Conservation (phyloP, 2,329 filamentous ascomycete species). For the Epichloe uncinata region DNA sequence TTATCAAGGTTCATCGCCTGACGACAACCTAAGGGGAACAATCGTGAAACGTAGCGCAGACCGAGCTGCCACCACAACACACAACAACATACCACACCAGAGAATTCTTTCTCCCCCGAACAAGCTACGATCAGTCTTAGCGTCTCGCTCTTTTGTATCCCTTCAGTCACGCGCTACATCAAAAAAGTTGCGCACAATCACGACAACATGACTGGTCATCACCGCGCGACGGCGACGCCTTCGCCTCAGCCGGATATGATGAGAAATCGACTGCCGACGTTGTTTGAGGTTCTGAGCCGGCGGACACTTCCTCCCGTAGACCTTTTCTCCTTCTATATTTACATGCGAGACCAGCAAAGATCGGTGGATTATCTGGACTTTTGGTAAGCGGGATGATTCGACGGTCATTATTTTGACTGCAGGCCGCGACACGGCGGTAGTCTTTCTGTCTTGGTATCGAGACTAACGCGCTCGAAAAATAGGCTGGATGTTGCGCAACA, state of each 20-base stretch:
- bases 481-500: conserved; percentile 99
- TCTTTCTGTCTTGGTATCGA: too few relatives aligned
- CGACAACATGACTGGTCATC: conserved; percentile 12
- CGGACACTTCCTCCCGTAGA: conserved; percentile 93
- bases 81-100: background rate
- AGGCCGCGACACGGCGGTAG: background rate
- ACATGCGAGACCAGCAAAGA: conserved; percentile 96
- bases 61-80: background rate
- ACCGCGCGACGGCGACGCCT: conserved; percentile 23
- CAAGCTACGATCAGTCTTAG: background rate
- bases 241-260: conserved; percentile 45
- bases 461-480: background rate
- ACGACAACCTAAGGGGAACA: background rate
- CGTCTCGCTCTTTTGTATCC: background rate
- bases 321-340: conserved; percentile 98
- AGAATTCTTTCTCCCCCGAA: background rate
- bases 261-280: conserved; percentile 79
- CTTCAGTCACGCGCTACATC: background rate
- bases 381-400: conserved; percentile 53
- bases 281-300: conserved; percentile 91
- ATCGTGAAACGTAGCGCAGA: conserved; percentile 8
- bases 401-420: background rate
- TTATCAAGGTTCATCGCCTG: background rate
- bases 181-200: background rate
- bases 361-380: conserved; percentile 98